phyloP scores from a whole-genome alignment of 805 yeast species.

The Lachancea nothofagi region DNA sequence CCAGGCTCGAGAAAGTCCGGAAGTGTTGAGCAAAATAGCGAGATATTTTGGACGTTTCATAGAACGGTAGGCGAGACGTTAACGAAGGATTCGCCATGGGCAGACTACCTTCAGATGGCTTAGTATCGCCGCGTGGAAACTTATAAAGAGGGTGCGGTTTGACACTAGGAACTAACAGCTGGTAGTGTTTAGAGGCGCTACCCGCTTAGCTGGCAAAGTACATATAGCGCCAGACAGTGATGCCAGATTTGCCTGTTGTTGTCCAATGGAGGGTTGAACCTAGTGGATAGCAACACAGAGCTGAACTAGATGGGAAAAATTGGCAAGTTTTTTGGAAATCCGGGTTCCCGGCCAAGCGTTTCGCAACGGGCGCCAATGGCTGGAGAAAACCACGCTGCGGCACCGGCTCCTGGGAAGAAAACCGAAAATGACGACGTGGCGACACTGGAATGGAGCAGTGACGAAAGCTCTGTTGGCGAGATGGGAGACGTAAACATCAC shows the following conservation, averaged over 20 bases:
- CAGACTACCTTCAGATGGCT: too few relatives aligned
- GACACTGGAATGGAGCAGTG: constrained; percentile 13
- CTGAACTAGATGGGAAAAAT: background rate
- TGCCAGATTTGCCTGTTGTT: background rate
- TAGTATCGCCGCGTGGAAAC: too few relatives aligned
- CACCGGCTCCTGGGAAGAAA: constrained; percentile 1
- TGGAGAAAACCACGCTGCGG: background rate
- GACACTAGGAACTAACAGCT: too few relatives aligned
- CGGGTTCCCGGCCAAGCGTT: constrained; percentile 16
- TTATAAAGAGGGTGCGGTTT: background rate
- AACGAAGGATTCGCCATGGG: too few relatives aligned
- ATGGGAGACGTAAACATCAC: constrained; percentile 15
- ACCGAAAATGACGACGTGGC: constrained; percentile 9
- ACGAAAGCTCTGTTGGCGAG: constrained; percentile 13
- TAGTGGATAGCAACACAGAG: background rate
- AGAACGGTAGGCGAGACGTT: too few relatives aligned
- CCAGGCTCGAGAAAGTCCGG: too few relatives aligned
- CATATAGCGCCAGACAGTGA: background rate
- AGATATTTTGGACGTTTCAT: too few relatives aligned
- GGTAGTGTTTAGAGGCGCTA: background rate
- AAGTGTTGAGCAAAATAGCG: too few relatives aligned
- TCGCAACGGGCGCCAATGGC: constrained; percentile 15
- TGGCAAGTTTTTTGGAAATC: constrained; percentile 21
- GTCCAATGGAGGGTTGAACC: background rate
- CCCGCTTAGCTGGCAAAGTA: background rate